A percentile compares a stretch with the other conserved stretches of the same genome.
Evolutionary conservation across 306 rosid genomes (phyloP).

Genomic region (Quercus dentata): DNA sequence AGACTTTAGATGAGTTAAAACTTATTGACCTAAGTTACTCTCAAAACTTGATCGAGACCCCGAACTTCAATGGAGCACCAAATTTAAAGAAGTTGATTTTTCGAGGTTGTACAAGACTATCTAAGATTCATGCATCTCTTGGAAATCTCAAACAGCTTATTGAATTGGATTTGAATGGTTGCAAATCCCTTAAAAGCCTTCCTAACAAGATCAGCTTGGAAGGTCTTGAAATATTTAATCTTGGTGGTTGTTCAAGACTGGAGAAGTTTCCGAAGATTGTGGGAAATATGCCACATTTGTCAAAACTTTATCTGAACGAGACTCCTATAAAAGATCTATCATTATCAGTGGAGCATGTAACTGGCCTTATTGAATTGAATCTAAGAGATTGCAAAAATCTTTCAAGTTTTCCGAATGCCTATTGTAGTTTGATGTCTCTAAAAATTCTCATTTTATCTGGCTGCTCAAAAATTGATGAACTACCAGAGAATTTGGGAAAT

Average conservation of each 20-base stretch:
- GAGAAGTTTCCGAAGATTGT: neutral
- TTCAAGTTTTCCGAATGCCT: neutral
- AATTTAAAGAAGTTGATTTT: neutral
- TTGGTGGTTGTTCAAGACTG: constrained; percentile 3
- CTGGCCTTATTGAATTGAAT: neutral
- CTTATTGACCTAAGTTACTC: neutral
- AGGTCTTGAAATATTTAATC: neutral
- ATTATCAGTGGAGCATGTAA: accelerated
- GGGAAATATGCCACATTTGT: neutral
- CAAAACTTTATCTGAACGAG: neutral
- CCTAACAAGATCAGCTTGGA: neutral
- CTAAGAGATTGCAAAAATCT: neutral
- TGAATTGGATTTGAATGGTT: neutral
- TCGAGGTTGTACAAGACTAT: constrained; percentile 1
- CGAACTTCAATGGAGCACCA: neutral
- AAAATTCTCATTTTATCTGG: neutral
- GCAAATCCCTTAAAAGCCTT: constrained; percentile 8
- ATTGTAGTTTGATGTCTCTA: neutral
- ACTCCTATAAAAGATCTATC: neutral
- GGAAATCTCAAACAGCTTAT: constrained; percentile 14
- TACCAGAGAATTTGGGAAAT: neutral
- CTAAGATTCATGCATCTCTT: constrained; percentile 12
- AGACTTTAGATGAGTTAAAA: neutral
- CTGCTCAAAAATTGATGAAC: neutral
- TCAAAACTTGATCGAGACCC: no score